Evolutionary conservation across 139 green algal species (phyloP).

Genomic region (Chlorella sp.): DNA sequence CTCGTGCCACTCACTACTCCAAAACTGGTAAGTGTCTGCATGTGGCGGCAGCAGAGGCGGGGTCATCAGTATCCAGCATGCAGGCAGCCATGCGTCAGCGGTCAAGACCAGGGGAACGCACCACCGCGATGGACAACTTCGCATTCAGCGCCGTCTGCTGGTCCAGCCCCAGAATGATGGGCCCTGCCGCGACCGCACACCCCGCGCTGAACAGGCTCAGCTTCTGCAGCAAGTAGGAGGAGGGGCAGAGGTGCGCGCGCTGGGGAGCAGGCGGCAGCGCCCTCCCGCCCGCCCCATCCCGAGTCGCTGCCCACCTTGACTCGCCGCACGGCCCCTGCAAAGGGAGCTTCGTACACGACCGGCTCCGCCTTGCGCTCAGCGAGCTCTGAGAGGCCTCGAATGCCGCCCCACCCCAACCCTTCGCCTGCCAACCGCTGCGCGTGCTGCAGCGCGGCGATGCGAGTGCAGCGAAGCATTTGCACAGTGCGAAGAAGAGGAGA

Average conservation of each 20-base stretch:
- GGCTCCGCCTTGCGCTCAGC: background rate
- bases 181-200: conserved; percentile 35
- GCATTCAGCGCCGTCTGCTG: conserved; percentile 20
- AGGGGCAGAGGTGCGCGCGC: background rate
- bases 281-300: no score
- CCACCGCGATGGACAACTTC: conserved; percentile 38
- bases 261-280: background rate
- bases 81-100: no score
- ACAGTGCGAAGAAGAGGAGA: no score
- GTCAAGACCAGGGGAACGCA: no score
- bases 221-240: conserved; percentile 21
- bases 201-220: conserved; percentile 56
- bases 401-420: no score
- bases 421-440: no score
- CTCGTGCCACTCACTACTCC: conserved; percentile 55
- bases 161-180: conserved; percentile 46
- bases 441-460: no score
- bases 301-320: conserved; percentile 20
- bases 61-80: no score
- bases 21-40: conserved; percentile 46
- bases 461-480: no score
- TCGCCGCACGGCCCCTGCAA: conserved; percentile 10
- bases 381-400: conserved; percentile 12
- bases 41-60: no score
- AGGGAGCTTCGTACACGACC: conserved; percentile 27